phyloP scores from a whole-genome alignment of 208 protist genomes.

The Leishmania tarentolae region DNA sequence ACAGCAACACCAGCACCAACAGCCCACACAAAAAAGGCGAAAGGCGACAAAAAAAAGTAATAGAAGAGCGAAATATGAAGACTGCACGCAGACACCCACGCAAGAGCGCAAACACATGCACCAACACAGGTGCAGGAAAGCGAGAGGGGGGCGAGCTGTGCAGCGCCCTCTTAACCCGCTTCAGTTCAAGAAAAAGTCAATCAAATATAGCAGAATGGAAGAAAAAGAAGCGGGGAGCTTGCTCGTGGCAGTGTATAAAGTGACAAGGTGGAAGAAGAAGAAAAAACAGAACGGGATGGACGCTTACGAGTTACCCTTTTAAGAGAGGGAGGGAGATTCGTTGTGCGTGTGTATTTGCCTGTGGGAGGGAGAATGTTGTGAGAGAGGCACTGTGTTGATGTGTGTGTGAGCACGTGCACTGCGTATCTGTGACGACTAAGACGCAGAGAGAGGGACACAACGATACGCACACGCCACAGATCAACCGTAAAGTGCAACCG shows the following conservation, averaged over 20 bases:
- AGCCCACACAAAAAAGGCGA: not conserved
- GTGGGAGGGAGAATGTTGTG: no score
- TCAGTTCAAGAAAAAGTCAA: slow-evolving; percentile 1
- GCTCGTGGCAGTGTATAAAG: not conserved
- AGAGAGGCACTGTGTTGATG: not conserved
- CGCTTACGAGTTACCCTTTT: not conserved
- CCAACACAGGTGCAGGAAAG: not conserved
- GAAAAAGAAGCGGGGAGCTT: not conserved
- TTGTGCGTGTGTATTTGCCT: not conserved
- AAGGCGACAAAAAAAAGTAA: not conserved
- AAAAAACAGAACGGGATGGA: not conserved
- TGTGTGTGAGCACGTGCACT: not conserved
- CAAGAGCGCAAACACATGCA: not conserved
- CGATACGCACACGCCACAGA: not conserved
- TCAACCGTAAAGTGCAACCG: not conserved
- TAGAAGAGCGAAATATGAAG: not conserved
- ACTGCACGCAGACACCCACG: not conserved
- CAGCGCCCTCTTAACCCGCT: not conserved
- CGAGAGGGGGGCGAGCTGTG: not conserved
- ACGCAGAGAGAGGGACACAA: not conserved
- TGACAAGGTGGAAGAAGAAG: not conserved
- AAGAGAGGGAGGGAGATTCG: not conserved
- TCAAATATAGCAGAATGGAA: not conserved
- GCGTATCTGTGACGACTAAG: not conserved
- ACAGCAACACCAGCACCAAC: not conserved